Conservation (phyloP, 148 eudicot species). For the Fagopyrum esculentum region DNA sequence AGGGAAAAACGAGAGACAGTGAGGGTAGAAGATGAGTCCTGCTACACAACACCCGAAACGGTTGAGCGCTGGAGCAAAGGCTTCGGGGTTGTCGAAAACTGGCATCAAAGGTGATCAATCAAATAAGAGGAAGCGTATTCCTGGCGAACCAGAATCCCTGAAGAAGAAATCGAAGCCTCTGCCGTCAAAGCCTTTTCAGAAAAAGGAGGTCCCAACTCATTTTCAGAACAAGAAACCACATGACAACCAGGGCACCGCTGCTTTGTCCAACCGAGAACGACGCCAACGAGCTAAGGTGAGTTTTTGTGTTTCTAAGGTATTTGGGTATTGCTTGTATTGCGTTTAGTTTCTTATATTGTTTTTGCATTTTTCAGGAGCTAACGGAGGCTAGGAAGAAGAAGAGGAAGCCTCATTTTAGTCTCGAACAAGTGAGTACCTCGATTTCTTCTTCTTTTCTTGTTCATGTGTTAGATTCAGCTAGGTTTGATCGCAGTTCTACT, state of each 20-base stretch:
- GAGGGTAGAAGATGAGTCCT: not conserved
- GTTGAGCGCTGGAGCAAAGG: not conserved
- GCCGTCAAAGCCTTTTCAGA: conserved; percentile 6
- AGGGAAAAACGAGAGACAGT: not conserved
- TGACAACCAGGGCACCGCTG: conserved; percentile 3
- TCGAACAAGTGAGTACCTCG: conserved; percentile 51
- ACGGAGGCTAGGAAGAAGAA: conserved; percentile 84
- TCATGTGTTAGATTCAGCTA: not conserved
- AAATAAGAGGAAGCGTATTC: conserved; percentile 42
- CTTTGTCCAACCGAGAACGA: conserved; percentile 31
- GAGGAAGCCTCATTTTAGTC: conserved; percentile 72
- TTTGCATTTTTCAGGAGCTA: conserved; percentile 44
- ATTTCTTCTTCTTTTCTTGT: not conserved
- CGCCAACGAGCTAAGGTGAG: conserved; percentile 49
- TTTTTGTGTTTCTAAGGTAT: not conserved
- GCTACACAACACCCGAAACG: not conserved
- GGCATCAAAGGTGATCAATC: conserved; percentile 11
- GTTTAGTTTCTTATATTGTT: not conserved
- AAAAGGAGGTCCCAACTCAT: conserved; percentile 24
- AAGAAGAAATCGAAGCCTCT: conserved; percentile 27
- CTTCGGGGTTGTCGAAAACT: not conserved
- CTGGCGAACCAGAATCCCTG: conserved; percentile 18
- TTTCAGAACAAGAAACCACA: conserved; percentile 9
- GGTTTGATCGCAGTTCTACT: not conserved
- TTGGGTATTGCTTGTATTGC: not conserved